Evolutionary conservation across 768 basidiomycete genomes (phyloP).

Genomic region (Termitomyces sp.): DNA sequence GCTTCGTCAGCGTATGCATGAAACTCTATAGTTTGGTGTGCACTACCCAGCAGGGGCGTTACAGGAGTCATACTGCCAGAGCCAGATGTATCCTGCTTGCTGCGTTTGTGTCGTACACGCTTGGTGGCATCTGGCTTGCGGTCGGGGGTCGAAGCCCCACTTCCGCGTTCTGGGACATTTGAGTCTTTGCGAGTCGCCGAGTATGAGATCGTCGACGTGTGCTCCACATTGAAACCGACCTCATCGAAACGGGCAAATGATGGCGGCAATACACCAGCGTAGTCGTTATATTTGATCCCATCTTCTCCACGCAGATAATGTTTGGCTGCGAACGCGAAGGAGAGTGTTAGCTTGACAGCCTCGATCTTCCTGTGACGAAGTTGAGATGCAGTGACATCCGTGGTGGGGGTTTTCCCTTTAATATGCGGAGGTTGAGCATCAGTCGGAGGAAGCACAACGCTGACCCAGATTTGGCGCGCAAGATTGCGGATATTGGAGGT

Average conservation of each 20-base stretch:
- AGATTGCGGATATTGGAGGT: constrained; percentile 77
- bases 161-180: constrained; percentile 26
- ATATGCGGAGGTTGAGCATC: constrained; percentile 40
- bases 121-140: constrained; percentile 55
- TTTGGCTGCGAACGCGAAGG: constrained; percentile 74
- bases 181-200: constrained; percentile 37
- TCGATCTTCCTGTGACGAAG: constrained; percentile 69
- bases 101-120: constrained; percentile 68
- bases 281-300: constrained; percentile 69
- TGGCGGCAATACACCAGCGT: constrained; percentile 61
- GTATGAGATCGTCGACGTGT: constrained; percentile 36
- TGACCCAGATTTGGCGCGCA: constrained; percentile 76
- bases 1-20: constrained; percentile 54
- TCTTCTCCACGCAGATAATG: constrained; percentile 86
- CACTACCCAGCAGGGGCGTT: constrained; percentile 63
- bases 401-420: constrained; percentile 53
- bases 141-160: constrained; percentile 37
- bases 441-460: constrained; percentile 62
- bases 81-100: constrained; percentile 52
- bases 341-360: constrained; percentile 62
- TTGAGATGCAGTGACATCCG: constrained; percentile 47
- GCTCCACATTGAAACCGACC: constrained; percentile 36
- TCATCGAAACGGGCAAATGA: constrained; percentile 53
- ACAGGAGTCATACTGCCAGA: constrained; percentile 29
- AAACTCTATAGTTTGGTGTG: constrained; percentile 59